These are phyloP conservation scores for Didymella glomerata DNA, from an alignment of 2,329 filamentous ascomycete species.

Conservation along the genomic window DNA sequence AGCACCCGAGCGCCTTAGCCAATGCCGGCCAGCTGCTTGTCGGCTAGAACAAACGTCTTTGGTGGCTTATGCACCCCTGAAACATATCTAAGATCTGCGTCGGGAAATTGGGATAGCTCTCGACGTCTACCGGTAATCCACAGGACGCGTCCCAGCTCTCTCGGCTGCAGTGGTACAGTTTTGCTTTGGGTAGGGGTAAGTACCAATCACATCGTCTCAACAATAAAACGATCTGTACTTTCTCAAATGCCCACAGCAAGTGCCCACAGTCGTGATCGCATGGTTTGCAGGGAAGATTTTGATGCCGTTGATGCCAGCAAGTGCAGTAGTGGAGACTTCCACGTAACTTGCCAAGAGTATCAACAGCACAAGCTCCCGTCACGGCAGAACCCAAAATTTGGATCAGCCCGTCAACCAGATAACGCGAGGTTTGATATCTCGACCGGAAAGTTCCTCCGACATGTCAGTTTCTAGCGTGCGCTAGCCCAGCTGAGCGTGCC, in stretches of 20 bases:
- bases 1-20: slow-evolving; percentile 13
- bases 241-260: not conserved
- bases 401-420: slow-evolving; percentile 13
- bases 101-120: slow-evolving; percentile 10
- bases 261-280: not conserved
- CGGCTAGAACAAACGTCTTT: slow-evolving; percentile 4
- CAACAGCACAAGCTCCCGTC: not conserved
- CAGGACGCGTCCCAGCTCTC: not conserved
- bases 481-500: not conserved
- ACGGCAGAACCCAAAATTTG: slow-evolving; percentile 4
- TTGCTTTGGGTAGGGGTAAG: not conserved
- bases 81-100: slow-evolving; percentile 11
- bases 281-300: slow-evolving; percentile 3
- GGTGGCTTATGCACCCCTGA: slow-evolving; percentile 15
- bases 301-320: too few species aligned
- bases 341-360: not conserved
- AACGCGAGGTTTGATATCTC: slow-evolving; percentile 6
- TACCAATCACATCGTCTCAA: slow-evolving; percentile 1
- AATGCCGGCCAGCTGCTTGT: slow-evolving; percentile 8
- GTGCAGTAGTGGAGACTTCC: not conserved
- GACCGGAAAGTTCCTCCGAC: not conserved
- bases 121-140: slow-evolving; percentile 1
- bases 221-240: slow-evolving; percentile 1
- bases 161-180: slow-evolving; percentile 15
- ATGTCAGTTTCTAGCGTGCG: slow-evolving; percentile 3